phyloP scores from a whole-genome alignment of 2,329 filamentous ascomycete species.

The Alternaria viburni region DNA sequence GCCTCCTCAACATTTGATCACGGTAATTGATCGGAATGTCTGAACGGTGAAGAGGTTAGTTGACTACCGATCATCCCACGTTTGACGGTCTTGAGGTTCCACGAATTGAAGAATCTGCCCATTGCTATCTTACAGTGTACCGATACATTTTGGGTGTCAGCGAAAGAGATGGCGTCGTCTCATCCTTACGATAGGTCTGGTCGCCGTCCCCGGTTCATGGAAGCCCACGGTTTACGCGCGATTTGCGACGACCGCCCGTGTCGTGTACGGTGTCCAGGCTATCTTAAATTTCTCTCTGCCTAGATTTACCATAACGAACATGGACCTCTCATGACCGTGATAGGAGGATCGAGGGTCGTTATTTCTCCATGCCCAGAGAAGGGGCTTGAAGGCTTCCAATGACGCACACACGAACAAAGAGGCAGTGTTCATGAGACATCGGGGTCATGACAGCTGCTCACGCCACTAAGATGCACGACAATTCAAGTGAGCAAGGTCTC shows the following conservation, averaged over 20 bases:
- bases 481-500: background rate
- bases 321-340: background rate
- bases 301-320: background rate
- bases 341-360: background rate
- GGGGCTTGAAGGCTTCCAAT: background rate
- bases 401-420: background rate
- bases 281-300: background rate
- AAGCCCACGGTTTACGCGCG: background rate
- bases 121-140: background rate
- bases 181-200: background rate
- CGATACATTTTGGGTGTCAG: constrained; percentile 1
- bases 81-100: background rate
- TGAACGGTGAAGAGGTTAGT: background rate
- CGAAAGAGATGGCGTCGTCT: background rate
- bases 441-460: background rate
- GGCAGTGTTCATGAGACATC: background rate
- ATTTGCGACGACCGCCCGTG: background rate
- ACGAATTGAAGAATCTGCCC: background rate
- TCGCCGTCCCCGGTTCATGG: background rate
- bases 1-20: constrained; percentile 22
- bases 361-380: background rate
- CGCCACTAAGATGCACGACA: background rate
- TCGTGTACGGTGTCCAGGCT: background rate
- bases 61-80: constrained; percentile 3
- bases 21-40: background rate